Conservation (phyloP, 2,329 filamentous ascomycete genomes). For the Fusarium euwallaceae region DNA sequence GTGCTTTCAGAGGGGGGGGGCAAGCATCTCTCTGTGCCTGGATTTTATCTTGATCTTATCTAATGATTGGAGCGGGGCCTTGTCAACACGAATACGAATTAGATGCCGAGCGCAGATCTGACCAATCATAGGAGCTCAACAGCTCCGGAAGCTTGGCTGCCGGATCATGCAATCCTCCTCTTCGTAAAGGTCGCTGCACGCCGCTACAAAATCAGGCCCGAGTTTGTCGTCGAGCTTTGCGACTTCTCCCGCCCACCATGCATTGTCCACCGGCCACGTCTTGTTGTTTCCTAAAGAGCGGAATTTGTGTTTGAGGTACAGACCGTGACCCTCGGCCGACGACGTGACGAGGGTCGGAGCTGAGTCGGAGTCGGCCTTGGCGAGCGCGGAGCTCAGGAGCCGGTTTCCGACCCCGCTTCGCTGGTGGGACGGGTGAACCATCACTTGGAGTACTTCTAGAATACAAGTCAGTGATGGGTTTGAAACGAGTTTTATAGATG, state of each 20-base stretch:
- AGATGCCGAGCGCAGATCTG: constrained; percentile 7
- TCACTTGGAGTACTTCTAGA: constrained; percentile 41
- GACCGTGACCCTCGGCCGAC: constrained; percentile 29
- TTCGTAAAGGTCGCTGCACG: constrained; percentile 34
- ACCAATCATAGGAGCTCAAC: constrained; percentile 5
- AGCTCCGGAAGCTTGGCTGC: constrained; percentile 22
- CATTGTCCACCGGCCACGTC: constrained; percentile 37
- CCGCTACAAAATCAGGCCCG: neutral
- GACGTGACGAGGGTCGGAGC: constrained; percentile 32
- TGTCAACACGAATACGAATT: constrained; percentile 37
- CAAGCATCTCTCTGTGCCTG: constrained; percentile 33
- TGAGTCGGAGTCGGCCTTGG: constrained; percentile 31
- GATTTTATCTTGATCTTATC: constrained; percentile 43
- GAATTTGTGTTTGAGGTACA: constrained; percentile 38
- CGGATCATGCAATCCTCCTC: constrained; percentile 44
- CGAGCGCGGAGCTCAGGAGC: constrained; percentile 27
- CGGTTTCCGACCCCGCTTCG: constrained; percentile 37
- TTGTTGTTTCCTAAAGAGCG: constrained; percentile 18
- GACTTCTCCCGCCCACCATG: constrained; percentile 36
- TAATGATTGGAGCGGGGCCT: constrained; percentile 36
- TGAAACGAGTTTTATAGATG: neutral
- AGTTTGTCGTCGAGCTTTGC: constrained; percentile 17
- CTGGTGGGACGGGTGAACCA: constrained; percentile 42
- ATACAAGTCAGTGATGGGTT: neutral
- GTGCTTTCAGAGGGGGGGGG: constrained; percentile 11